Evolutionary conservation across 192 early-diverging fungal species (phyloP).

Genomic region (Entomortierella lignicola): DNA sequence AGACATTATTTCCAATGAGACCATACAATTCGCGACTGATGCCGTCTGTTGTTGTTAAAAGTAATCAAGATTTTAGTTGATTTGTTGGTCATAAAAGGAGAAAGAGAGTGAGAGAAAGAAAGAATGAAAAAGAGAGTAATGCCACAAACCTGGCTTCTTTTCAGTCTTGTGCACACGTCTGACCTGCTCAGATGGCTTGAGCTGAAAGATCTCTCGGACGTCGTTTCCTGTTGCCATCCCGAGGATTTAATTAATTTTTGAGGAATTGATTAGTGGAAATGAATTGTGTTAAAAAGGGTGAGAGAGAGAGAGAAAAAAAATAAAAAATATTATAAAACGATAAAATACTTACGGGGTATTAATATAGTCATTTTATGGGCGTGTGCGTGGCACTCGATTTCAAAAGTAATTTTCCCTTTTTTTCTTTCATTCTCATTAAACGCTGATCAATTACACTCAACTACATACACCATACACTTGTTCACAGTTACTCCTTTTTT

Average conservation of each 20-base stretch:
- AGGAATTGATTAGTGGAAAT: too few relatives aligned
- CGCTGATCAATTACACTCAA: too few relatives aligned
- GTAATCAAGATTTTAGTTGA: too few relatives aligned
- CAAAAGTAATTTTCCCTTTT: too few relatives aligned
- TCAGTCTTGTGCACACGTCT: constrained; percentile 49
- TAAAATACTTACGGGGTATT: too few relatives aligned
- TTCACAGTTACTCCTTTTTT: too few relatives aligned
- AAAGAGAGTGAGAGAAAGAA: not conserved
- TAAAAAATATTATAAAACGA: constrained; percentile 12
- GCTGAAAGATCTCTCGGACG: constrained; percentile 71
- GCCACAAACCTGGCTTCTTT: constrained; percentile 61
- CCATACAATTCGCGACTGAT: constrained; percentile 72
- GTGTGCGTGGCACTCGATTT: too few relatives aligned
- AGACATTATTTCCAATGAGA: constrained; percentile 74
- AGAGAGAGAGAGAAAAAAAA: not conserved
- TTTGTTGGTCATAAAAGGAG: not conserved
- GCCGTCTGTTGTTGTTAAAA: too few relatives aligned
- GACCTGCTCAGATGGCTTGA: constrained; percentile 54
- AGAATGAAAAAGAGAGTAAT: not conserved
- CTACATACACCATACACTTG: too few relatives aligned
- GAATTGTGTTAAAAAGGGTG: not conserved
- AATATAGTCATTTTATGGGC: too few relatives aligned
- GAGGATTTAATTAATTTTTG: not conserved
- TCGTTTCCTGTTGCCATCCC: constrained; percentile 61
- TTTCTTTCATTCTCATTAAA: too few relatives aligned